These are phyloP conservation scores for Colletotrichum costaricense DNA, from an alignment of 2,329 filamentous ascomycete species.

Conservation along the genomic window DNA sequence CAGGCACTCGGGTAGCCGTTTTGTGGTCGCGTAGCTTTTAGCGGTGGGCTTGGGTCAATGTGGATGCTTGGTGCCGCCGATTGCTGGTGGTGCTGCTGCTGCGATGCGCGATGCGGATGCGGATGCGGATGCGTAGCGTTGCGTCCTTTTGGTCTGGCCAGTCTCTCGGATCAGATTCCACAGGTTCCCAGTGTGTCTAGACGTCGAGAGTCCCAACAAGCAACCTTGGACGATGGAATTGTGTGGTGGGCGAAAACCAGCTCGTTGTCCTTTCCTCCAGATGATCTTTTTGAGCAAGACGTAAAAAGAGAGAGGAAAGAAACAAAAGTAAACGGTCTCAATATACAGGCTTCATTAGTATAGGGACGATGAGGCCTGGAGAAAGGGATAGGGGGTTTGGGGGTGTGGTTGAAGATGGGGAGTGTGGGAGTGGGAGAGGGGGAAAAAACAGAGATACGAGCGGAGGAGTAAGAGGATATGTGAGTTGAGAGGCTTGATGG, in stretches of 20 bases:
- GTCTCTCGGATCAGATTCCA: conserved; percentile 29
- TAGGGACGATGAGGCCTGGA: conserved; percentile 38
- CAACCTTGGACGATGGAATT: not conserved
- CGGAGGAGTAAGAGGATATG: conserved; percentile 7
- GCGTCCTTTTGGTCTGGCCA: conserved; percentile 14
- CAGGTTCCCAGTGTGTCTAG: conserved; percentile 8
- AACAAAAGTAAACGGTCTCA: conserved; percentile 37
- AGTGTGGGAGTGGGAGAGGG: conserved; percentile 11
- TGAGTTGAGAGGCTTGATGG: conserved; percentile 24
- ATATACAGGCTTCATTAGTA: conserved; percentile 38
- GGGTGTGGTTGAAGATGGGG: conserved; percentile 9
- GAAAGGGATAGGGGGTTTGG: conserved; percentile 35
- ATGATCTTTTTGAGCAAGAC: conserved; percentile 21
- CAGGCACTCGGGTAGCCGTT: conserved; percentile 32
- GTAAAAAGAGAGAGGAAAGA: conserved; percentile 29
- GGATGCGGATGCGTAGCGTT: conserved; percentile 10
- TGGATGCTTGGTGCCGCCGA: conserved; percentile 9
- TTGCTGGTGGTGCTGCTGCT: conserved; percentile 3
- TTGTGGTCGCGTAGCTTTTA: conserved; percentile 31
- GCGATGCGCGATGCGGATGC: conserved; percentile 32
- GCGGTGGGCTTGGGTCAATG: conserved; percentile 29
- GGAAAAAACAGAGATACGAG: not conserved
- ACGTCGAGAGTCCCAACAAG: no score
- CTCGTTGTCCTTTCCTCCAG: conserved; percentile 32
- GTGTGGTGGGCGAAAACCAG: conserved; percentile 6